Evolutionary conservation across 2,329 filamentous ascomycete genomes (phyloP).

Genomic region (Fusarium bactridioides): DNA sequence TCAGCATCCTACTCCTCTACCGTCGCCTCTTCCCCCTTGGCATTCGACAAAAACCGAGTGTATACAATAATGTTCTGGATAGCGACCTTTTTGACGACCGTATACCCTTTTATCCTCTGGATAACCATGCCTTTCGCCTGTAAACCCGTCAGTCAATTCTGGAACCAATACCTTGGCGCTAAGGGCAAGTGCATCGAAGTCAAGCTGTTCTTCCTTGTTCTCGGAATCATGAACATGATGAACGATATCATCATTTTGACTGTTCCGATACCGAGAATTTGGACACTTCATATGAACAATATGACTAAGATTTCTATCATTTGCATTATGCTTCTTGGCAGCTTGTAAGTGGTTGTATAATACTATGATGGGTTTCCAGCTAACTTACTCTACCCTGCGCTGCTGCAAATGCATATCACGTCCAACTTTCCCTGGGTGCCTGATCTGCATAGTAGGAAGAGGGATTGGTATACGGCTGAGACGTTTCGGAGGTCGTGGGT

Average conservation of each 20-base stretch:
- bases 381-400: background rate
- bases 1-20: slow-evolving; percentile 12
- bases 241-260: slow-evolving; percentile 8
- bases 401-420: background rate
- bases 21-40: slow-evolving; percentile 13
- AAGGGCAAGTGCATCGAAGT: slow-evolving; percentile 3
- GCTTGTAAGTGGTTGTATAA: background rate
- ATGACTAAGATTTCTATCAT: slow-evolving; percentile 13
- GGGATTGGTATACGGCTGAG: background rate
- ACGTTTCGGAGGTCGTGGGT: background rate
- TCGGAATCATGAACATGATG: slow-evolving; percentile 18
- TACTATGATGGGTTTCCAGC: accelerated
- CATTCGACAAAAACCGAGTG: slow-evolving; percentile 1
- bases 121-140: slow-evolving; percentile 13
- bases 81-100: background rate
- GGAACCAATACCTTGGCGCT: slow-evolving; percentile 2
- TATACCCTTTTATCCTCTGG: slow-evolving; percentile 11
- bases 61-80: slow-evolving; percentile 11
- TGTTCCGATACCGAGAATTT: slow-evolving; percentile 12
- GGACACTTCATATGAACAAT: slow-evolving; percentile 12
- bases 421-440: slow-evolving; percentile 3
- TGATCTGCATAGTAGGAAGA: background rate
- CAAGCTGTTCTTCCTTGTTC: slow-evolving; percentile 3
- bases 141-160: slow-evolving; percentile 6
- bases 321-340: slow-evolving; percentile 13